Percentiles rank a stretch among this genome's conserved stretches.
phyloP scores from a whole-genome alignment of 2,329 filamentous ascomycete species.

The Neoscytalidium dimidiatum region DNA sequence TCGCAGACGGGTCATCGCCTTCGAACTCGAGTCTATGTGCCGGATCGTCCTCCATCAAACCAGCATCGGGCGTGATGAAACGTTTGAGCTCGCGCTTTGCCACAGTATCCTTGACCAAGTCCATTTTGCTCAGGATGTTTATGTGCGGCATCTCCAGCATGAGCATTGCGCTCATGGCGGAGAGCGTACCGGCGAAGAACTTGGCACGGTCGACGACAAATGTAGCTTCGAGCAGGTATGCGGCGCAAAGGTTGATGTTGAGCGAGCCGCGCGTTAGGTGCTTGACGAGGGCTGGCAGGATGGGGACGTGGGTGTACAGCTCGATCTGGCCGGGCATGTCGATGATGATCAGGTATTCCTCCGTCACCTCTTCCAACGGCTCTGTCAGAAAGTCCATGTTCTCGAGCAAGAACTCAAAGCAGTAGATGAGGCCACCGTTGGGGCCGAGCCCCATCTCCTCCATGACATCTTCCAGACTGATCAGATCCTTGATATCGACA shows the following conservation, averaged over 20 bases:
- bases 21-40: constrained; percentile 36
- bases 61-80: constrained; percentile 84
- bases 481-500: constrained; percentile 92
- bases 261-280: constrained; percentile 80
- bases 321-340: constrained; percentile 99
- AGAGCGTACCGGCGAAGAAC: constrained; percentile 94
- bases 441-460: constrained; percentile 88
- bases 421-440: constrained; percentile 92
- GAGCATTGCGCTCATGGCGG: constrained; percentile 98
- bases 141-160: constrained; percentile 97
- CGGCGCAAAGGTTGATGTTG: constrained; percentile 88
- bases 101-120: constrained; percentile 87
- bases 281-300: constrained; percentile 80
- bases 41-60: constrained; percentile 78
- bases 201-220: constrained; percentile 96
- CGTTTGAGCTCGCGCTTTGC: constrained; percentile 85
- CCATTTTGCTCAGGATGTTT: constrained; percentile 97
- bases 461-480: constrained; percentile 94
- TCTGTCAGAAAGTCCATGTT: constrained; percentile 92
- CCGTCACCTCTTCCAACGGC: constrained; percentile 79
- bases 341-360: constrained; percentile 96
- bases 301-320: constrained; percentile 94
- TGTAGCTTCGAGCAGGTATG: constrained; percentile 92
- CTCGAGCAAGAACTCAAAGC: constrained; percentile 93
- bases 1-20: constrained; percentile 60